Conservation (phyloP, 805 yeast genomes). For the Metschnikowia sp. region DNA sequence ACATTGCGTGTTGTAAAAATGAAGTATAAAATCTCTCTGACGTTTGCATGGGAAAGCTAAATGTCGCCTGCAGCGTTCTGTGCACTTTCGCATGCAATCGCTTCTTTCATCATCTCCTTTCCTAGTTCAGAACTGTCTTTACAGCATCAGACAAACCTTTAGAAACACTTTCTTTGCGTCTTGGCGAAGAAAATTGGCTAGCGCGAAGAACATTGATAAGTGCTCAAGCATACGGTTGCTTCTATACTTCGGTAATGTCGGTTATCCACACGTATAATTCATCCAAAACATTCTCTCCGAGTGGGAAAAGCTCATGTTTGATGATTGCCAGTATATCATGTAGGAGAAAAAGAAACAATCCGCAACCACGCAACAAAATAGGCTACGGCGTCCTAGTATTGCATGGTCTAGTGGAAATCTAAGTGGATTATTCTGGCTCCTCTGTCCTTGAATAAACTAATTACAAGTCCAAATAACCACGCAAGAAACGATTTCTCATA, state of each 20-base stretch:
- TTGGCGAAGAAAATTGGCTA: constrained; percentile 30
- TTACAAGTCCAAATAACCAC: too few species aligned
- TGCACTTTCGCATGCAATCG: constrained; percentile 17
- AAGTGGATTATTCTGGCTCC: too few species aligned
- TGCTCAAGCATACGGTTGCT: constrained; percentile 46
- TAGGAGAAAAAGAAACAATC: too few species aligned
- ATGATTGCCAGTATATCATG: too few species aligned
- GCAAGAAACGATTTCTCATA: too few species aligned
- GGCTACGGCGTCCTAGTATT: too few species aligned
- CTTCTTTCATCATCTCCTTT: constrained; percentile 28
- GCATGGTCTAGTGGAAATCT: too few species aligned
- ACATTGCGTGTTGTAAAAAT: too few species aligned
- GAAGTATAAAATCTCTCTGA: constrained; percentile 45
- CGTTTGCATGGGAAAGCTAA: constrained; percentile 19
- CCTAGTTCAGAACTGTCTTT: constrained; percentile 25
- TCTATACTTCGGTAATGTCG: constrained; percentile 37
- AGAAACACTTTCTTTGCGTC: constrained; percentile 8
- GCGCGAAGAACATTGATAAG: constrained; percentile 45
- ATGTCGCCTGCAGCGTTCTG: constrained; percentile 24
- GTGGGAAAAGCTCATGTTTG: constrained; percentile 23
- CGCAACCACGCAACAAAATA: too few species aligned
- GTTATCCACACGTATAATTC: constrained; percentile 25
- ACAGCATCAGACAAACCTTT: constrained; percentile 11
- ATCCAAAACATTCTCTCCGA: constrained; percentile 18
- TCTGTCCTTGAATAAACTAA: too few species aligned